Evolutionary conservation across 257 asterid species (phyloP).

Genomic region (Asclepias syriaca): DNA sequence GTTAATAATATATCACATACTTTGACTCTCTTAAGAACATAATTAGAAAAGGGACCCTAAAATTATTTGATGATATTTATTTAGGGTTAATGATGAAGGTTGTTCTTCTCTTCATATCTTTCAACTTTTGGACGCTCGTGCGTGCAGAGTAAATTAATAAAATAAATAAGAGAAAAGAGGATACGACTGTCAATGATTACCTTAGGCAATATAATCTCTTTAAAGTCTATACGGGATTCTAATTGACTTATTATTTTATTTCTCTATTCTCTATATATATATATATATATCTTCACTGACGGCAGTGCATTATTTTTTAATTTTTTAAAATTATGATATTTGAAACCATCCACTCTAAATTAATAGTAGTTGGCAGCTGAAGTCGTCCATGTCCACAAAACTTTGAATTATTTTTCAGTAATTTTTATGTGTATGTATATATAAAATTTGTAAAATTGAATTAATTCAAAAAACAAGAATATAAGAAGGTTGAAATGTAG

Average conservation of each 20-base stretch:
- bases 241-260: conserved; percentile 2
- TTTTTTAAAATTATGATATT: not conserved
- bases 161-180: conserved; percentile 15
- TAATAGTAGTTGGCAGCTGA: not conserved
- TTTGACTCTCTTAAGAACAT: conserved; percentile 2
- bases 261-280: not conserved
- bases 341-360: not conserved
- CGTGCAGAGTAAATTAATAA: conserved; percentile 38
- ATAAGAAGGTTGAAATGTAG: not conserved
- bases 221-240: conserved; percentile 25
- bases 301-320: not conserved
- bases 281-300: not conserved
- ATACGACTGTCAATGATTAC: conserved; percentile 34
- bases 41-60: not conserved
- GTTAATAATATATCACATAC: conserved; percentile 1
- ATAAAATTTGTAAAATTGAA: no score
- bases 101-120: not conserved
- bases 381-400: not conserved
- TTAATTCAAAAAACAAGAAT: not conserved
- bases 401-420: no score
- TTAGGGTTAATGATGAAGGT: not conserved
- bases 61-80: not conserved
- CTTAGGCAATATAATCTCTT: conserved; percentile 33
- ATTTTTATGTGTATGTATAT: no score
- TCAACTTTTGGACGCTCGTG: conserved; percentile 45